Evolutionary conservation across 345 rosid genomes (phyloP).

Genomic region (Sisymbrium irio): DNA sequence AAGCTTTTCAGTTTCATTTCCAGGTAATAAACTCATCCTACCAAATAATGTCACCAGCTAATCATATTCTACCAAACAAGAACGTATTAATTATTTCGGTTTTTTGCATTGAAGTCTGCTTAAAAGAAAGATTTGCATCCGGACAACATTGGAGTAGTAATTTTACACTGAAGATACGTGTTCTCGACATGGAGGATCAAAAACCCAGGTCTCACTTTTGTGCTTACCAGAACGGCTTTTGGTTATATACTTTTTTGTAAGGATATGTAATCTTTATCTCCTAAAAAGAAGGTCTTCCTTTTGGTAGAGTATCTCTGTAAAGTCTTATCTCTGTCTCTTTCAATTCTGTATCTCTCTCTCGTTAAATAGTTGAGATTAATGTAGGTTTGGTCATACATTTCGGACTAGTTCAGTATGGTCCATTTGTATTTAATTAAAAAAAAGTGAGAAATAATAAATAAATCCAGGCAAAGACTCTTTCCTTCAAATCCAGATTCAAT

Average conservation of each 20-base stretch:
- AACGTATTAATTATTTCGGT: neutral
- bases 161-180: constrained; percentile 7
- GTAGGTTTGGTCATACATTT: constrained; percentile 16
- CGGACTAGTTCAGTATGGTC: constrained; percentile 24
- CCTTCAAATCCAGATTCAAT: neutral
- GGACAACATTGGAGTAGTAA: constrained; percentile 10
- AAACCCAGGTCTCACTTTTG: neutral
- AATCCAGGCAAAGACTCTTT: constrained; percentile 11
- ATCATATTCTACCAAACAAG: neutral
- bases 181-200: neutral
- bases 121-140: neutral
- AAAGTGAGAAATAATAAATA: neutral
- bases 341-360: neutral
- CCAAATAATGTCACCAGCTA: neutral
- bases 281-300: neutral
- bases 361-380: constrained; percentile 30
- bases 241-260: constrained; percentile 4
- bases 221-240: neutral
- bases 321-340: constrained; percentile 9
- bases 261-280: constrained; percentile 3
- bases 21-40: constrained; percentile 20
- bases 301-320: constrained; percentile 19
- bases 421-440: constrained; percentile 19
- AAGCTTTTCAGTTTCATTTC: neutral
- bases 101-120: neutral